These are phyloP conservation scores for Raffaelea albimanens DNA, from an alignment of 2,329 filamentous ascomycete species.

Conservation along the genomic window DNA sequence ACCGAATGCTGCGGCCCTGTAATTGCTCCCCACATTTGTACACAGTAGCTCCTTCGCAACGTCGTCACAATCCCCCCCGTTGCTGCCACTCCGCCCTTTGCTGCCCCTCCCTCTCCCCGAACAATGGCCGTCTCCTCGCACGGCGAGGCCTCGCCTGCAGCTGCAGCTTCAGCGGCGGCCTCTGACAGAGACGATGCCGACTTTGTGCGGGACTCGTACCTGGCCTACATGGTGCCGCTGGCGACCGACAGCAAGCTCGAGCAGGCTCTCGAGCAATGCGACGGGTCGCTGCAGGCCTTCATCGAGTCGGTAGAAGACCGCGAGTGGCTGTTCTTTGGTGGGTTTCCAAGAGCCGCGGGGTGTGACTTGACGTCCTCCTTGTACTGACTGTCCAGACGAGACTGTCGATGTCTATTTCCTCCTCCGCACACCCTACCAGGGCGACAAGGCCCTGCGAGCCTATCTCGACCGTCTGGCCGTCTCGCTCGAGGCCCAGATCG, in stretches of 20 bases:
- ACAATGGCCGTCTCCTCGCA: slow-evolving; percentile 1
- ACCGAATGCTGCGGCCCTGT: no score
- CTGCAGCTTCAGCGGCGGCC: background rate
- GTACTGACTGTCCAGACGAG: slow-evolving; percentile 58
- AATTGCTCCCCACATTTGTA: no score
- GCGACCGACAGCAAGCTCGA: slow-evolving; percentile 46
- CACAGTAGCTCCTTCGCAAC: no score
- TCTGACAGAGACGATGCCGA: slow-evolving; percentile 15
- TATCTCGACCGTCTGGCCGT: slow-evolving; percentile 56
- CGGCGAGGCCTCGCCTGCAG: background rate
- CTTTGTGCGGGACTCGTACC: slow-evolving; percentile 48
- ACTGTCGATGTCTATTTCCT: slow-evolving; percentile 59
- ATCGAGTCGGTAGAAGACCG: slow-evolving; percentile 53
- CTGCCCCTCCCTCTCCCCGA: background rate
- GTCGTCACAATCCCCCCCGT: no score
- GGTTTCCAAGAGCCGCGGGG: no score
- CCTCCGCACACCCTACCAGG: slow-evolving; percentile 52
- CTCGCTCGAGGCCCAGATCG: slow-evolving; percentile 56
- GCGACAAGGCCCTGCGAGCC: slow-evolving; percentile 45
- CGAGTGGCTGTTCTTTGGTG: slow-evolving; percentile 64
- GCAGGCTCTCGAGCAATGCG: slow-evolving; percentile 30
- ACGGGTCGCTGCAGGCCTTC: slow-evolving; percentile 30
- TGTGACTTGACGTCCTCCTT: no score
- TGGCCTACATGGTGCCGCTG: slow-evolving; percentile 52
- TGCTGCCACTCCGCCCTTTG: no score